These are phyloP conservation scores for Lasiodiplodia citricola DNA, from an alignment of 2,329 filamentous ascomycete genomes.

Conservation along the genomic window DNA sequence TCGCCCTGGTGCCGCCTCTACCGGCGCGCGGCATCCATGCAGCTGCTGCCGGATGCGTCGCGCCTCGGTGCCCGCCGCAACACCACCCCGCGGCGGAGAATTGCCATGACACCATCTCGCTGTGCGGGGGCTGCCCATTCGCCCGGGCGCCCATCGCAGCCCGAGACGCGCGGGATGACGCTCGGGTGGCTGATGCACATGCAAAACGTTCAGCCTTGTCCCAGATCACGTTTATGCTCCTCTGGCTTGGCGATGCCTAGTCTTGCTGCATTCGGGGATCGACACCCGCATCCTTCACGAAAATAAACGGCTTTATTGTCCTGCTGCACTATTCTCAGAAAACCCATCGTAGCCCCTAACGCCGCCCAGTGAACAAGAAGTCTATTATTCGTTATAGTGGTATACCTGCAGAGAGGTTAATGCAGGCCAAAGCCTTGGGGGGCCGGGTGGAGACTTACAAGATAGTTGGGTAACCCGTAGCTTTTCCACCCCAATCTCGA, in stretches of 20 bases:
- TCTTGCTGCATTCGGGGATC: slow-evolving; percentile 17
- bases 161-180: slow-evolving; percentile 4
- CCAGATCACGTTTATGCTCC: slow-evolving; percentile 6
- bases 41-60: background rate
- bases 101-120: background rate
- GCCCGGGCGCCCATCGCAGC: background rate
- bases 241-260: slow-evolving; percentile 11
- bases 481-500: slow-evolving; percentile 83
- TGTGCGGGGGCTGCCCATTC: background rate
- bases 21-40: slow-evolving; percentile 9
- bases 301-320: background rate
- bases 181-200: slow-evolving; percentile 12
- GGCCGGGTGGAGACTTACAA: slow-evolving; percentile 63
- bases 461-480: slow-evolving; percentile 94
- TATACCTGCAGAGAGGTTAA: slow-evolving; percentile 67
- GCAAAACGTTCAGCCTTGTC: slow-evolving; percentile 15
- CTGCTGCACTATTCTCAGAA: background rate
- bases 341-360: slow-evolving; percentile 30
- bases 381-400: slow-evolving; percentile 79
- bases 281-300: slow-evolving; percentile 1
- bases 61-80: background rate
- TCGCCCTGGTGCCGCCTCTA: slow-evolving; percentile 17
- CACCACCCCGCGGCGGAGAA: background rate
- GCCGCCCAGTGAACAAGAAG: slow-evolving; percentile 40
- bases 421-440: slow-evolving; percentile 12